Evolutionary conservation across 2,329 filamentous ascomycete species (phyloP), one percentile per base, ranked within the genome.

Genomic region (Alternaria sp.): DNA sequence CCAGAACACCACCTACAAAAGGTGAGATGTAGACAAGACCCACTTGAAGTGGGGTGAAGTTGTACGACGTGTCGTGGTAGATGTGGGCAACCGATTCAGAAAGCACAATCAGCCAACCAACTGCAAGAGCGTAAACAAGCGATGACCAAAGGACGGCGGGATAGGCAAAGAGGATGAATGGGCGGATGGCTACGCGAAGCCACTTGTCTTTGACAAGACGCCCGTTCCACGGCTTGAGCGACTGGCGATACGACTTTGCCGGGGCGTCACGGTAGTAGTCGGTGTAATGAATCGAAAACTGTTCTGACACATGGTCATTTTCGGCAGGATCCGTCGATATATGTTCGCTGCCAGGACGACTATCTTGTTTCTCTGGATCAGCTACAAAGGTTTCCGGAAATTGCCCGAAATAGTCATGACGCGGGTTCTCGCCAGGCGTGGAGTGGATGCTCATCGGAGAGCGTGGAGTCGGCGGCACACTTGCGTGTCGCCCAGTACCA

Each of bases 91-190:
- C 88, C 0, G 91, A 91, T 78, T 98, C 94, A 0, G 93, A 97
- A 2, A 98, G 86, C 43, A 98, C 93, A 66, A 98, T 97, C 28
- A 98, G 85, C 95, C 94, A 98, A 38, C 94, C 94, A 7, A 98
- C 87, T 0, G 93, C 95, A 69, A 95, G 89, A 0, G 93, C 84
- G 75, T 98, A 98, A 4, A 97, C 88, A 0, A 91, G 83, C 0
- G 93, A 83, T 6, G 92, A 94, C 94, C 94, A 98, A 8, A 97
- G 85, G 1, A 98, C 91, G 0, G 91, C 87, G 0, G 95, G 95
- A 72, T 98, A 97, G 1, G 90, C 87, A 69, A 90, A 96, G 1
- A 98, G 85, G 47, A 97, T 88, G 62, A 98, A 92, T 0, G 94
- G 95, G 1, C 94, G 86, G 5, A 90, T 43, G 56, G 91, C 89